Evolutionary conservation across 2,329 filamentous ascomycete species (phyloP).

Genomic region (Penicillium digitatum): DNA sequence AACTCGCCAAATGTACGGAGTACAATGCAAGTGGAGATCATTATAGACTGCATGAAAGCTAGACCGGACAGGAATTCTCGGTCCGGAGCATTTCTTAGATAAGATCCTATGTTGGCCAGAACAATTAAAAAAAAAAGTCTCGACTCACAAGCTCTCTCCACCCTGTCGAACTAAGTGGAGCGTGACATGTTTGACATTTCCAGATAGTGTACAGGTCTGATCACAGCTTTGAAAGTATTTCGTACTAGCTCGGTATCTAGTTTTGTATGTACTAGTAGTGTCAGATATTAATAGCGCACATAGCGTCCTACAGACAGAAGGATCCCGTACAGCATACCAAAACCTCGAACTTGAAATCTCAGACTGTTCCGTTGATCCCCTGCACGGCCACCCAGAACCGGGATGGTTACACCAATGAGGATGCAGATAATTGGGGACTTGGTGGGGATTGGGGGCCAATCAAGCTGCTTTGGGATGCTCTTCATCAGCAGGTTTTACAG

Average conservation of each 20-base stretch:
- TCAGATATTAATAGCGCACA: not conserved
- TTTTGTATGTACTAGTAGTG: not conserved
- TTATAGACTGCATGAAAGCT: not conserved
- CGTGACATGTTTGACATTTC: constrained; percentile 1
- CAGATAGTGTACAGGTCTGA: not conserved
- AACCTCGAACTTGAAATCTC: not conserved
- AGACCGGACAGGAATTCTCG: too few relatives aligned
- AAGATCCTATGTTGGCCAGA: not conserved
- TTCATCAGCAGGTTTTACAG: constrained; percentile 14
- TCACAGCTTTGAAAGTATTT: not conserved
- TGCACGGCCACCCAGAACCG: constrained; percentile 22
- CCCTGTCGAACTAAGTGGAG: not conserved
- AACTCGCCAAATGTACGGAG: not conserved
- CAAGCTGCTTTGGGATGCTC: constrained; percentile 24
- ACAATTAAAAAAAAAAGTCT: not conserved
- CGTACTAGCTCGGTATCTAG: too few relatives aligned
- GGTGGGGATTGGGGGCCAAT: constrained; percentile 13
- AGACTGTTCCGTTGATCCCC: constrained; percentile 8
- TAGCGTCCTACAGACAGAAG: not conserved
- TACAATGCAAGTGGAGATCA: too few relatives aligned
- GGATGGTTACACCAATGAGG: constrained; percentile 21
- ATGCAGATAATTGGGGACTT: constrained; percentile 11
- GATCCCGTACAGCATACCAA: not conserved
- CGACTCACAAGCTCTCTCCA: constrained; percentile 1
- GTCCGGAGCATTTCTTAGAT: too few relatives aligned